Base-by-base conservation (phyloP, 495 filamentous ascomycete genomes). In the Podospora conica region DNA sequence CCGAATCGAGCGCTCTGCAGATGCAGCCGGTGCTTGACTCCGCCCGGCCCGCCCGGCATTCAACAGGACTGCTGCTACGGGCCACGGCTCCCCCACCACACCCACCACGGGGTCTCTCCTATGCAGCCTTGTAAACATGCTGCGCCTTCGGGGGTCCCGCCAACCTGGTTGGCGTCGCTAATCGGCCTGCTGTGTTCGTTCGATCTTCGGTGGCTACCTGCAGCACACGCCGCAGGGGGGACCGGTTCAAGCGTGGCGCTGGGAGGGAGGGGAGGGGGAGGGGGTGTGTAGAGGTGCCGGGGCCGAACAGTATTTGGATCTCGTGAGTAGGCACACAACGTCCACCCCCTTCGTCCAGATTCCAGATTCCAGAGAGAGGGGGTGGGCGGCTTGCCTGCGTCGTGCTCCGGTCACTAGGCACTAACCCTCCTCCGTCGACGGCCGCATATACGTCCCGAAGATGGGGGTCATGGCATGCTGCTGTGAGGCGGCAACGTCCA, bases 131-230 rank as follows among this genome's bases (percentile, higher is more conserved):
- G 55, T 25, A 10, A 6, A 23, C 21, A 7, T 57, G 55, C 25
- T 23, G 22, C 20, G 20, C 55, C 55, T 27, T 27, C 55, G 22
- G 22, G 11, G 63, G 57, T 58, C 63, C 63, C 63, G 57, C 63
- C 54, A 64, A 64, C 63, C 63, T 64, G 63, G 63, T 64, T 33
- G 21, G 28, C 28, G 21, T 57, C 63, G 63, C 54, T 64, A 64
- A 58, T 56, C 63, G 54, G 8, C 53, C 20, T 25, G 29, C 28
- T 23, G 54, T 55, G 57, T 24, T 64, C 63, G 55, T 58, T 64
- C 63, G n/a, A 58, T 55, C 63, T 64, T 64, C 63, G 54, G 63
- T 64, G 63, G 63, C 53, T 15, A 58, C 63, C 55, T 64, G 63
- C 55, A 64, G 55, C 61, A 27, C 15, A 55, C 27, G 20, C 25